Percentiles rank a stretch among this genome's conserved stretches.
Conservation (phyloP, 78 protist species). For the Salpingoeca rosetta region DNA sequence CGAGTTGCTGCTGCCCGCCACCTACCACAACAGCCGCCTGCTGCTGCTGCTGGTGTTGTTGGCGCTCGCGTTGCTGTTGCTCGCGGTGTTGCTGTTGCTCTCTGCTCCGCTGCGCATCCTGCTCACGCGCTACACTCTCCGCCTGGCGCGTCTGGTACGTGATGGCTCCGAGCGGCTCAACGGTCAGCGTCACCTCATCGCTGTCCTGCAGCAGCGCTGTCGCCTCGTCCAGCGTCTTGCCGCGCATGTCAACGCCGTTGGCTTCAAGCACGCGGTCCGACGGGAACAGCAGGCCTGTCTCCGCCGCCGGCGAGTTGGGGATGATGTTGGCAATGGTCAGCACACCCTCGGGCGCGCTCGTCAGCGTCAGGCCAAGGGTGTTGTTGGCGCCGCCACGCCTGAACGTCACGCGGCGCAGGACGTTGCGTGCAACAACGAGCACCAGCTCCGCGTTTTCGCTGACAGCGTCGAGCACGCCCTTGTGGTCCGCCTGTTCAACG, state of each 20-base stretch:
- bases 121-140: neutral
- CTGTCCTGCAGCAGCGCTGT: neutral
- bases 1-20: neutral
- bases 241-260: neutral
- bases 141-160: neutral
- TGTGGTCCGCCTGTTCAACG: neutral
- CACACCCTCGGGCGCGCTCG: neutral
- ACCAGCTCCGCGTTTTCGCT: neutral
- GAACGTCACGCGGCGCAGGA: neutral
- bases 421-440: neutral
- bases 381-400: neutral
- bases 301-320: neutral
- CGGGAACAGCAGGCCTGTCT: neutral
- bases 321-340: neutral
- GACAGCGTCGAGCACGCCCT: neutral
- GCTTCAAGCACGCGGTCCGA: neutral
- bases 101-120: neutral
- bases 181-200: neutral
- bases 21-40: too few relatives aligned
- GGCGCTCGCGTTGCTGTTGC: neutral
- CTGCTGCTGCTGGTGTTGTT: too few relatives aligned
- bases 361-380: neutral
- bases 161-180: neutral
- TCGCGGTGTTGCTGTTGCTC: neutral
- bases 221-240: neutral